These are phyloP conservation scores for Daldinia grandis DNA, from an alignment of 495 filamentous ascomycete genomes.

Conservation along the genomic window DNA sequence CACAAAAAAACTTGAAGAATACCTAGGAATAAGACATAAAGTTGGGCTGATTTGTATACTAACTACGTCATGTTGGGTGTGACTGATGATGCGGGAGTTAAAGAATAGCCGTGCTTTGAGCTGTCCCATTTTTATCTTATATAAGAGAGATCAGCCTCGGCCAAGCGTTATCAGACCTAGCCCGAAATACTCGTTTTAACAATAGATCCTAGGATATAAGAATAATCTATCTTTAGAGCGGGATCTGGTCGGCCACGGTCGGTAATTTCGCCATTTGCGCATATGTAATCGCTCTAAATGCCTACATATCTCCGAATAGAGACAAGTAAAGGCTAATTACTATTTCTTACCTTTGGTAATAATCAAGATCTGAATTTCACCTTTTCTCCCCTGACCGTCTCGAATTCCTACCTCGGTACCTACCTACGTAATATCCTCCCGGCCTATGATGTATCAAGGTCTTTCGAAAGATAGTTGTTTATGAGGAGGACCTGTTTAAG, in stretches of 20 bases:
- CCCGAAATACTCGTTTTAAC: conserved; percentile 1
- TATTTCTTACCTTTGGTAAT: background rate
- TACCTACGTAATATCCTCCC: conserved; percentile 6
- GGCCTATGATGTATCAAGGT: conserved; percentile 26
- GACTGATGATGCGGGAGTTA: conserved; percentile 9
- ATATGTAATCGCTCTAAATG: conserved; percentile 1
- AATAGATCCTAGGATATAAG: conserved; percentile 14
- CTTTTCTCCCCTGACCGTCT: background rate
- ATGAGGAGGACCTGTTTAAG: conserved; percentile 15
- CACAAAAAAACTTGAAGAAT: too few relatives aligned
- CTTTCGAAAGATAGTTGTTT: conserved; percentile 7
- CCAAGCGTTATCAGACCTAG: background rate
- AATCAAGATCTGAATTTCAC: background rate
- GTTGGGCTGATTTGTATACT: background rate
- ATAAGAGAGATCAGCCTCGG: conserved; percentile 17
- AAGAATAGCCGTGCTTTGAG: conserved; percentile 21
- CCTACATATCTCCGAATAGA: conserved; percentile 3
- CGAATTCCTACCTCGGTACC: background rate
- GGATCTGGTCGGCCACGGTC: conserved; percentile 16
- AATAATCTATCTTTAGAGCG: conserved; percentile 13
- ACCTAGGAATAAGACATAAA: background rate
- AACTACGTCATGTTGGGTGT: background rate
- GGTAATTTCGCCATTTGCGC: conserved; percentile 29
- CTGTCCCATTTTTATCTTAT: background rate
- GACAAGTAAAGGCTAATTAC: background rate